These are phyloP conservation scores for Chalaropsis thielavioides DNA, from an alignment of 2,329 filamentous ascomycete genomes.

Conservation along the genomic window DNA sequence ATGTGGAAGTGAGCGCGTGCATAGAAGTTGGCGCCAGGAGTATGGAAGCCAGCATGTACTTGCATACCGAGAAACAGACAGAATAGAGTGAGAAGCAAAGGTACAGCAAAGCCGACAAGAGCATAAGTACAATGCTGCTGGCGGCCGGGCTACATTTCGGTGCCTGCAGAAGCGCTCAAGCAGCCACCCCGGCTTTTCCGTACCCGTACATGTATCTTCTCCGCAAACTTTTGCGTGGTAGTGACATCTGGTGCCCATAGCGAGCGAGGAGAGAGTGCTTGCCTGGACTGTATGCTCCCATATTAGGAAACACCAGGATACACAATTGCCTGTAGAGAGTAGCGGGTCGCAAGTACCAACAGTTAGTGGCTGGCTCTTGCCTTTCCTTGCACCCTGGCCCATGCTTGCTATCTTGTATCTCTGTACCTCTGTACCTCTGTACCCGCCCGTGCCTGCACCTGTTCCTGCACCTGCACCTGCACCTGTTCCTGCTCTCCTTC, in stretches of 20 bases:
- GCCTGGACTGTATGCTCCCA: not conserved
- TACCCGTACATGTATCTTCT: not conserved
- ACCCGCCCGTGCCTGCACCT: no score
- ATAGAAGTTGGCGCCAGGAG: not conserved
- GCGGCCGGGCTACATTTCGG: not conserved
- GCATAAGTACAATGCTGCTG: not conserved
- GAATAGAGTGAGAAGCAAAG: not conserved
- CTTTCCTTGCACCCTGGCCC: not conserved
- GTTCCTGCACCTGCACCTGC: no score
- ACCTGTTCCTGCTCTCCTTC: no score
- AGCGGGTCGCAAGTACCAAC: not conserved
- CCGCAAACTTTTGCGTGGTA: not conserved
- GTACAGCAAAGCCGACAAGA: not conserved
- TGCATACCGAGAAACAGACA: not conserved
- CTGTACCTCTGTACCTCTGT: not conserved
- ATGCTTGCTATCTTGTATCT: not conserved
- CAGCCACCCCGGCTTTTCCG: not conserved
- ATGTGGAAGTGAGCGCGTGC: not conserved
- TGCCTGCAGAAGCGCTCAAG: not conserved
- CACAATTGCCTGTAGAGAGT: no score
- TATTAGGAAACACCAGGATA: no score
- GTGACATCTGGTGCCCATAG: not conserved
- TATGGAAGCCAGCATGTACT: not conserved
- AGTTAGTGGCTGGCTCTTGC: not conserved
- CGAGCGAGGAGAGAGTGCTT: not conserved